Base-by-base conservation (phyloP, 1,284 basidiomycete genomes). In the Cutaneotrichosporon sp. region DNA sequence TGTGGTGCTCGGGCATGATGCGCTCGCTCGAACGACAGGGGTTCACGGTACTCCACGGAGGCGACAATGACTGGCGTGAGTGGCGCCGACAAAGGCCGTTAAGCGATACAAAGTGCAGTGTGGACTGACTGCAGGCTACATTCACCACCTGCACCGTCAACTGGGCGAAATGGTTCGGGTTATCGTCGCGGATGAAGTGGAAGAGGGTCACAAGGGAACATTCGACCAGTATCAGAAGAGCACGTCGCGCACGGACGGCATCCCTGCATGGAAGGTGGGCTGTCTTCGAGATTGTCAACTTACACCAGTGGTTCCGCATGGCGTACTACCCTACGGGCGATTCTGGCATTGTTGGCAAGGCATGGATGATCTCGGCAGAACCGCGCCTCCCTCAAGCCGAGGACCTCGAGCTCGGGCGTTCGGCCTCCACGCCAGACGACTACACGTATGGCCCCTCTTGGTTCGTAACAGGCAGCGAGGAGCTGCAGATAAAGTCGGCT, bases 191-290 rank as follows among this genome's bases (percentile, higher is more conserved):
- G 67, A 68, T 16, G 22, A 52, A 13, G 50, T 52, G 5, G 59
- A 59, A 18, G 61, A 57, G 16, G 52, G 56, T 6, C 56, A 62
- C 50, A 61, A 66, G 34, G 56, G 56, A 5, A 46, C 34, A 3
- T 38, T 58, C 26, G 49, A 49, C 4, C 47, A 58, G 47, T 63
- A 63, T 26, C 32, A 55, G 40, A 73, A 73, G 57, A 65, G 58
- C 4, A 32, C n/a, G 2, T 26, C 66, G 6, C 55, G 62, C 6
- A 59, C 38, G 4, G 60, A 66, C 42, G 71, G 71, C 22, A 65
- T 72, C 38, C 71, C 71, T 0, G 71, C 71, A 0, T 72, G 71
- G 71, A 71, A 72, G 68, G 71, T 71, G 63, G 42, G 69, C 22
- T 18, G 4, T 10, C 10, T 0, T 10, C 0, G 55, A 30, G 31